These are phyloP conservation scores for Aspergillus caelatus DNA, from an alignment of 2,329 filamentous ascomycete species.

Conservation along the genomic window DNA sequence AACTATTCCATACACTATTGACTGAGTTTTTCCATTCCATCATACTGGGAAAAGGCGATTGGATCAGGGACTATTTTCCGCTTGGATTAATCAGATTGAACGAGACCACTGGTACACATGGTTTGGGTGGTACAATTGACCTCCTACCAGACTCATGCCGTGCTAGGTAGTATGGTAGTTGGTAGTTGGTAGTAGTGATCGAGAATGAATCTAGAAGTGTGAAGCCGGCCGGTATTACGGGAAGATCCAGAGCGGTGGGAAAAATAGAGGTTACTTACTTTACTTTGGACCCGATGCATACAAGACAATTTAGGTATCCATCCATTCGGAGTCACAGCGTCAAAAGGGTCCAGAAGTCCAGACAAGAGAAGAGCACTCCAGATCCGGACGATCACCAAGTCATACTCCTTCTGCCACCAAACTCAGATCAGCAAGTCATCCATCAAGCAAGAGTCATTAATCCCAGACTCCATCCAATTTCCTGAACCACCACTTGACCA, in stretches of 20 bases:
- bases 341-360: not conserved
- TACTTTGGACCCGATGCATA: conserved; percentile 2
- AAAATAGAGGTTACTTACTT: not conserved
- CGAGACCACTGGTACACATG: not conserved
- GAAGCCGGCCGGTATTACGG: not conserved
- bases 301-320: not conserved
- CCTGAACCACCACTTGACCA: conserved; percentile 1
- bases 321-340: not conserved
- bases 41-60: not conserved
- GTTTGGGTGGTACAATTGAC: not conserved
- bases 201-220: not conserved
- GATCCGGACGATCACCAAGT: conserved; percentile 3
- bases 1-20: conserved; percentile 1
- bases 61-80: not conserved
- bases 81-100: not conserved
- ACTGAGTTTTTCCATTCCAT: not conserved
- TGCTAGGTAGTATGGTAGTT: too few relatives aligned
- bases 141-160: not conserved
- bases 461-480: conserved; percentile 4
- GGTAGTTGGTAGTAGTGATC: not conserved
- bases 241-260: not conserved
- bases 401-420: conserved; percentile 1
- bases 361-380: conserved; percentile 2
- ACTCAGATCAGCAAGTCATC: not conserved
- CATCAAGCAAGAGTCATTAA: not conserved